phyloP scores from a whole-genome alignment of 1,284 basidiomycete genomes.

The Apiotrichum brassicae region DNA sequence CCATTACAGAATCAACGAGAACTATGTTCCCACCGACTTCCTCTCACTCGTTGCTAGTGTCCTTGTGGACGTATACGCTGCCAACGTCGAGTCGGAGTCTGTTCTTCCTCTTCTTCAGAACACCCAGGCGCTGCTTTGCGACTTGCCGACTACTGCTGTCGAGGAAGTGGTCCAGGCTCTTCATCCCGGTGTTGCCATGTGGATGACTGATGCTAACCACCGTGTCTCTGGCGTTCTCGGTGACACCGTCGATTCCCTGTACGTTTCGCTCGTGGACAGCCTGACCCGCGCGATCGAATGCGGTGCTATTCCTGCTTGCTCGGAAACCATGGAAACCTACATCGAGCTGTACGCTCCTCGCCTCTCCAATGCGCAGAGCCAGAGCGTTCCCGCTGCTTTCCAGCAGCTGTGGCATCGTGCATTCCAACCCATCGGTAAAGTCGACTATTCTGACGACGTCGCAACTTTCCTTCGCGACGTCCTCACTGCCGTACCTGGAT shows the following conservation, averaged over 20 bases:
- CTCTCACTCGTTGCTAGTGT: conserved; percentile 25
- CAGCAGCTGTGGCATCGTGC: conserved; percentile 32
- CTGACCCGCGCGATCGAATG: conserved; percentile 22
- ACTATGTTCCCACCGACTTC: conserved; percentile 36
- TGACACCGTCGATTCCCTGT: conserved; percentile 30
- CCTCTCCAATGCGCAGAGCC: conserved; percentile 22
- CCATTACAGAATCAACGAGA: conserved; percentile 32
- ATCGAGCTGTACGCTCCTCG: conserved; percentile 35
- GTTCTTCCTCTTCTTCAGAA: conserved; percentile 15
- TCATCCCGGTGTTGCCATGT: conserved; percentile 13
- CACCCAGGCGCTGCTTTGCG: conserved; percentile 11
- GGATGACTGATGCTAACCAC: conserved; percentile 24
- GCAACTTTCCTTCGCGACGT: conserved; percentile 31
- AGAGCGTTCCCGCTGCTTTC: conserved; percentile 28
- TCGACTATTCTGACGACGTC: conserved; percentile 29
- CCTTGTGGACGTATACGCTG: conserved; percentile 27
- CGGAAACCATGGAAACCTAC: conserved; percentile 25
- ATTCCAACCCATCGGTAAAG: conserved; percentile 21
- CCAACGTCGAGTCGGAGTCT: too few species aligned
- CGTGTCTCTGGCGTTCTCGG: conserved; percentile 7
- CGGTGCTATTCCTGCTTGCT: conserved; percentile 15
- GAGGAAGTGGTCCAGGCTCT: conserved; percentile 16
- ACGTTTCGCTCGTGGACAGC: conserved; percentile 25
- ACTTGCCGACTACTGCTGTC: conserved; percentile 18
- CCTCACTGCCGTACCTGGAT: conserved; percentile 27